Evolutionary conservation across 176 grass and related monocot species (phyloP), one percentile per base, ranked within the genome.

Genomic region (Zizania latifolia): DNA sequence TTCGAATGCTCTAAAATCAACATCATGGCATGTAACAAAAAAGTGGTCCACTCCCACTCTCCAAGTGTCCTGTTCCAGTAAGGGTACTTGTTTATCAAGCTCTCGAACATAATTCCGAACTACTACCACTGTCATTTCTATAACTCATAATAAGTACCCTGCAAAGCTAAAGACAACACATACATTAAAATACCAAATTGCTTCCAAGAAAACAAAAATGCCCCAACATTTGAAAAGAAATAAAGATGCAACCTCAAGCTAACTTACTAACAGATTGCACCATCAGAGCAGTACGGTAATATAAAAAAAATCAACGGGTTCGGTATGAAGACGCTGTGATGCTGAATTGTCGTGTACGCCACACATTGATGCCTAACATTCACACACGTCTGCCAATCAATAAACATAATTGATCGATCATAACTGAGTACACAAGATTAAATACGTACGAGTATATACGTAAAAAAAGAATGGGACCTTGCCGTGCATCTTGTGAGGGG

Each of bases 401-500:
- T 26, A 60, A 60, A 60, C 28, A 60, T 31, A 3, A 60, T 31
- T 7, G 28, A 60, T 60, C 14, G 57, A 58, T 58, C 55, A 58
- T 58, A 10, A 15, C 9, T 27, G 14, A 60, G 5, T 28, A 31
- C 4, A 12, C 58, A 46, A 46, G 4, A 46, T 46, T 46, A 46
- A 46, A 13, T 5, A 46, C 43, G 15, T 6, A 46, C n/a, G n/a
- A 51, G 17, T 32, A 14, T 31, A 31, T 28, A 55, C 21, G 43
- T 15, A 54, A 29, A 9, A 71, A 76, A 11, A 31, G 39, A 5
- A 28, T 12, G 33, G 71, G 53, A 92, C 95, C 86, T 90, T 89
- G 48, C 91, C 89, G 64, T 86, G 86, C 95, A 98, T 94, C 86
- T 98, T 98, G 72, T 98, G 95, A 4, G 86, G 81, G 24, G 95